A percentile compares a stretch with the other conserved stretches of the same genome.
phyloP scores from a whole-genome alignment of 306 rosid species.

The Adenanthera pavonina region DNA sequence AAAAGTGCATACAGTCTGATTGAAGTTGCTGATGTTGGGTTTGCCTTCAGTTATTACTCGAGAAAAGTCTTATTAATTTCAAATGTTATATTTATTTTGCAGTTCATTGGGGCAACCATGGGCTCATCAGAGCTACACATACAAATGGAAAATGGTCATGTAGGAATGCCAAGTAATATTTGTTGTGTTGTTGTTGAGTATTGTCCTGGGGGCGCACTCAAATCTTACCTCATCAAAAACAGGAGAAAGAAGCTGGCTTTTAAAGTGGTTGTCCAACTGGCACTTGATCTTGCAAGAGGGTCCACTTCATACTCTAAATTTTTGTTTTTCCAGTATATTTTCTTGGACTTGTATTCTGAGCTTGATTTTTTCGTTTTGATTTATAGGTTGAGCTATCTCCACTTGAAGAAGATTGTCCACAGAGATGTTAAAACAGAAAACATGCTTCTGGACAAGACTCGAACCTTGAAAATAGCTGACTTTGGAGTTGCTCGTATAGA shows the following conservation, averaged over 20 bases:
- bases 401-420: slow-evolving; percentile 86
- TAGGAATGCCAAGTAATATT: slow-evolving; percentile 93
- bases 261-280: slow-evolving; percentile 96
- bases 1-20: slow-evolving; percentile 1
- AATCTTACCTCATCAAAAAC: slow-evolving; percentile 95
- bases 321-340: slow-evolving; percentile 31
- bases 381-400: slow-evolving; percentile 93
- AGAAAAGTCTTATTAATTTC: slow-evolving; percentile 22
- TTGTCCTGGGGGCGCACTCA: slow-evolving; percentile 99
- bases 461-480: slow-evolving; percentile 90
- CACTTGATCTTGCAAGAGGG: slow-evolving; percentile 99
- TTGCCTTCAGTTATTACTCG: slow-evolving; percentile 4
- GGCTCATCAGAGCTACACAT: slow-evolving; percentile 85
- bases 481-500: slow-evolving; percentile 99
- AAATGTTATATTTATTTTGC: slow-evolving; percentile 46
- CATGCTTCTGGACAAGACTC: slow-evolving; percentile 95
- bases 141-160: slow-evolving; percentile 84
- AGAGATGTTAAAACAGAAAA: slow-evolving; percentile 99
- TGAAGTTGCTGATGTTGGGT: slow-evolving; percentile 4
- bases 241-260: slow-evolving; percentile 93
- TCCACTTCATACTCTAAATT: slow-evolving; percentile 57
- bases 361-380: slow-evolving; percentile 21
- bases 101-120: slow-evolving; percentile 95
- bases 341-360: slow-evolving; percentile 38
- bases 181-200: slow-evolving; percentile 97